Evolutionary conservation across 768 basidiomycete species (phyloP), one percentile per base, ranked within the genome.

Genomic region (Lactifluus subvellereus): DNA sequence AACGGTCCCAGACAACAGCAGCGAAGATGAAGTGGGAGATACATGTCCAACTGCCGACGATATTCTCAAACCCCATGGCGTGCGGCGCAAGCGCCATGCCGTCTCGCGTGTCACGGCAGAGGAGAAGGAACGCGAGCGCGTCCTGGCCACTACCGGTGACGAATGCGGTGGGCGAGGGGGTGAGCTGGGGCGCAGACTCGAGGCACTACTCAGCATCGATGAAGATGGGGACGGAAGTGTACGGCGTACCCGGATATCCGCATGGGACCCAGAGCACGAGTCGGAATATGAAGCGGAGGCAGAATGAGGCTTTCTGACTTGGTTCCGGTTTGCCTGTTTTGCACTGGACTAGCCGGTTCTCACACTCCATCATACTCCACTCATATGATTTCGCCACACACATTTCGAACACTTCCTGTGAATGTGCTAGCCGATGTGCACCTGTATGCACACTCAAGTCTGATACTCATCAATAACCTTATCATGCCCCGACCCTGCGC

Each of bases 111-210:
- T 78, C 45, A 78, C 68, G 18, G 80, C 79, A 51, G 80, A 80
- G 63, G 87, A 88, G 72, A 77, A 80, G 72, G 84, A 87, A 73
- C 81, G 79, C 71, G 88, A 89, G 74, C 83, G 84, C 76, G 82
- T 84, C 77, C 73, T 91, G 71, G 80, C 85, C 61, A 83, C 79
- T 57, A 85, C 82, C 42, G 89, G 89, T 0, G 89, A 91, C 71
- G 81, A 86, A 32, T 89, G 89, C 72, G 89, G 89, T 43, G 89
- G 89, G 40, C 79, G 86, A 18, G 89, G 89, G 0, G 88, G 88
- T 9, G 89, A 91, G 76, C 75, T 91, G 7, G 89, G 89, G 45
- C 74, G 87, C 57, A 74, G 89, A 59, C 74, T 91, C 58, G 89
- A 91, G 73, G 88, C 85, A 47, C 88, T 88, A 85, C 75, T 91